Evolutionary conservation across 2,329 filamentous ascomycete genomes (phyloP).

Genomic region (Colletotrichum chrysophilum): DNA sequence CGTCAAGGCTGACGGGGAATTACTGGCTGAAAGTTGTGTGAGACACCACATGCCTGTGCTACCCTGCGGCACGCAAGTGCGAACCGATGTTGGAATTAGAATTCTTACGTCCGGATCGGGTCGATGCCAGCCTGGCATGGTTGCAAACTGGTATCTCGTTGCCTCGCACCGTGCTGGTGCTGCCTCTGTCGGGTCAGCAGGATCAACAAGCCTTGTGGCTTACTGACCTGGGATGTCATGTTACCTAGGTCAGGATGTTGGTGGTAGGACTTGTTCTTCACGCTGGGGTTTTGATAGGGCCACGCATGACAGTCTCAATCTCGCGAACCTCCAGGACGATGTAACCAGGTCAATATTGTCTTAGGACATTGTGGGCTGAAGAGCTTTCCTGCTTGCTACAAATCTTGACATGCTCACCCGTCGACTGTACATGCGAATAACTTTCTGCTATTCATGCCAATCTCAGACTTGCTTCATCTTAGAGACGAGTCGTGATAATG

Average conservation of each 20-base stretch:
- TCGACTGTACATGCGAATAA: neutral
- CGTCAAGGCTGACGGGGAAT: neutral
- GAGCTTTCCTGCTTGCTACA: neutral
- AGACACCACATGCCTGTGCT: conserved; percentile 16
- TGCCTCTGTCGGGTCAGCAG: neutral
- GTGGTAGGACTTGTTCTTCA: neutral
- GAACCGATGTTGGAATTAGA: neutral
- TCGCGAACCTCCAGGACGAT: neutral
- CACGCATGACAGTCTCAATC: neutral
- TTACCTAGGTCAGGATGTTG: neutral
- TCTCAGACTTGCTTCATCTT: neutral
- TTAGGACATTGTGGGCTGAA: accelerated
- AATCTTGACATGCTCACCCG: neutral
- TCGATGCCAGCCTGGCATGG: neutral
- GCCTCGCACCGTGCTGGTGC: neutral
- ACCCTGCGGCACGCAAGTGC: neutral
- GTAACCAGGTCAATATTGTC: neutral
- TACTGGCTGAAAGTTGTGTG: neutral
- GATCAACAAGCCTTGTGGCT: conserved; percentile 1
- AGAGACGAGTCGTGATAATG: neutral
- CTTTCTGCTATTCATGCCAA: neutral
- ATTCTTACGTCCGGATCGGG: neutral
- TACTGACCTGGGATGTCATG: neutral
- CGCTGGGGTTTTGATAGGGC: accelerated
- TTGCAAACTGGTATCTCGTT: neutral